Evolutionary conservation across 108 stramenopile species (phyloP), one percentile per base, ranked within the genome.

Genomic region (Craspedostauros australis): DNA sequence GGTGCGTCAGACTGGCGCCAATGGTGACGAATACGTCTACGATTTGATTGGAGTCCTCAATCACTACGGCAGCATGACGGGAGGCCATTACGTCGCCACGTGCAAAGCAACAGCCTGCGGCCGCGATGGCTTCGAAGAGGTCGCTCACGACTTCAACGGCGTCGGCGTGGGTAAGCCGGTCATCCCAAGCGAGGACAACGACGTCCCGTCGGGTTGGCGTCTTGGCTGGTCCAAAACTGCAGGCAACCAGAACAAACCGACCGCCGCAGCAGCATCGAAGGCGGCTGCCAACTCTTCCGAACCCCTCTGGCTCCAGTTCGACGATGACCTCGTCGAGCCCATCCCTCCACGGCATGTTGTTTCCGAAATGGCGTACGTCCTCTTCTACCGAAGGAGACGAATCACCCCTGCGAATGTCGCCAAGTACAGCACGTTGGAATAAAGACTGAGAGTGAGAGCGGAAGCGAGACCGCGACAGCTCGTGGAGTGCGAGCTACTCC

Each of bases 51-150:
- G 84, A 18, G 95, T 98, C 16, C 63, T 92, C 24, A 96, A 96
- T 76, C 98, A 99, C 64, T 75, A 94, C 55, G 98, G 98, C 12
- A 84, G 94, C 7, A 88, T 96, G 73, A 88, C 83, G 0, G 92
- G 95, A 18, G 98, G 98, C 1, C 98, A 99, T 68, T 99, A 99
- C 57, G 90, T 96, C n/a, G 91, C 96, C 3, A 73, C 65, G 40
- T 95, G 92, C 66, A 87, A 88, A 45, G 91, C 88, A 26, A 81
- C 87, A 22, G 57, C 83, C 0, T 94, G 93, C 41, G 68, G 84
- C 49, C 57, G 67, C 30, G 90, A 91, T 34, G 95, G 93, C 21
- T 66, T 62, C 31, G 91, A 94, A 71, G 92, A 91, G 57, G 89
- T 89, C 19, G 84, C 82, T 0, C 71, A 83, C 60, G 65, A 66